Percentiles rank a stretch among this genome's conserved stretches.
phyloP scores from a whole-genome alignment of 345 rosid genomes.

The Laguncularia racemosa region DNA sequence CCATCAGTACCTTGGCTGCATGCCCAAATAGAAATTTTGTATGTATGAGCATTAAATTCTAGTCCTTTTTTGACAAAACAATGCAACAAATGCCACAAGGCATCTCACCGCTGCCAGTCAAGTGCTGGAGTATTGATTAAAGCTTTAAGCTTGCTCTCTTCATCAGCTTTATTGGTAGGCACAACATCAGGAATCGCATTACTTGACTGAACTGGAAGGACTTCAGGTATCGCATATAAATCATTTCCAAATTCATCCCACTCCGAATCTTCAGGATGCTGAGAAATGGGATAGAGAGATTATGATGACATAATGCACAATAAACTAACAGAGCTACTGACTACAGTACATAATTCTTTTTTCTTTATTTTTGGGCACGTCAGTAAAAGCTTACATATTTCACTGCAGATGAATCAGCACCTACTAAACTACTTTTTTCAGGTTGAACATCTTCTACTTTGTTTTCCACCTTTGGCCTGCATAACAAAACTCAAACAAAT shows the following conservation, averaged over 20 bases:
- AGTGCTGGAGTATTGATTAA: slow-evolving; percentile 89
- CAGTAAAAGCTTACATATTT: slow-evolving; percentile 48
- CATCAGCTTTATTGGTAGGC: slow-evolving; percentile 73
- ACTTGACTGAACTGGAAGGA: slow-evolving; percentile 37
- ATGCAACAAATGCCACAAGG: slow-evolving; percentile 1
- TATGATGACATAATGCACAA: no score
- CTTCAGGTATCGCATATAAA: slow-evolving; percentile 81
- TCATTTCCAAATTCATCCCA: slow-evolving; percentile 99
- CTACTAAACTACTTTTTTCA: slow-evolving; percentile 40
- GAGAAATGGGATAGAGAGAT: slow-evolving; percentile 9
- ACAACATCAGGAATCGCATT: slow-evolving; percentile 42
- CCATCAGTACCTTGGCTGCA: slow-evolving; percentile 80
- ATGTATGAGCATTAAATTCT: not conserved
- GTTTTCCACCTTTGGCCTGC: slow-evolving; percentile 62
- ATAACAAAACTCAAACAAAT: slow-evolving; percentile 24
- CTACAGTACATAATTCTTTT: no score
- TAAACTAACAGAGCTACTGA: no score
- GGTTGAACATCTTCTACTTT: slow-evolving; percentile 40
- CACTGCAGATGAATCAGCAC: slow-evolving; percentile 41
- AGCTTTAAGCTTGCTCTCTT: slow-evolving; percentile 90
- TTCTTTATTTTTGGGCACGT: no score
- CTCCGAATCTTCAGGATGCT: slow-evolving; percentile 68
- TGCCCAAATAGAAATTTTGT: slow-evolving; percentile 2
- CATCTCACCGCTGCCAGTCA: slow-evolving; percentile 96
- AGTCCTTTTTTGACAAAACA: slow-evolving; percentile 7